A percentile compares a stretch with the other conserved stretches of the same genome.
phyloP scores from a whole-genome alignment of 305 asterid genomes.

The Fraxinus velutina region DNA sequence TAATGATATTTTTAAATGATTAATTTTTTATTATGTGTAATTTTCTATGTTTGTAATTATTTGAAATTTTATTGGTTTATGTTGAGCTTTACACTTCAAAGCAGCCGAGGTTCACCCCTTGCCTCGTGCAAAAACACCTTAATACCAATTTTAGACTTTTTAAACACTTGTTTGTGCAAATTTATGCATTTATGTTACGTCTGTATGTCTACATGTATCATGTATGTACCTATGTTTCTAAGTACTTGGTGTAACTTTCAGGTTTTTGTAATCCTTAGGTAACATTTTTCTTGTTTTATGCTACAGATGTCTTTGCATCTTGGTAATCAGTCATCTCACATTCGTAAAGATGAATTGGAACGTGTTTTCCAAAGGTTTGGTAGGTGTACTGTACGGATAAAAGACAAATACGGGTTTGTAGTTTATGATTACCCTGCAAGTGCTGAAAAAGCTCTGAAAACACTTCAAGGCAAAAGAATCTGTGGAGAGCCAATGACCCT shows the following conservation, averaged over 20 bases:
- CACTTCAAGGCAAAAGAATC: constrained; percentile 48
- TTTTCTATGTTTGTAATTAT: background rate
- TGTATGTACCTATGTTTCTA: background rate
- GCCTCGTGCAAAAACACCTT: background rate
- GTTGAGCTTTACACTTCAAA: background rate
- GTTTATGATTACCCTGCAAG: constrained; percentile 50
- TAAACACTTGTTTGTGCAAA: background rate
- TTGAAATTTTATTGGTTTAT: background rate
- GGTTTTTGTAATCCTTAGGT: background rate
- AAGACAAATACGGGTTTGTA: constrained; percentile 54
- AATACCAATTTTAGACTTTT: background rate
- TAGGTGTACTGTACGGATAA: constrained; percentile 40
- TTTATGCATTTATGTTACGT: background rate
- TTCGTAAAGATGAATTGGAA: constrained; percentile 41
- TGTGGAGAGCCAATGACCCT: constrained; percentile 52
- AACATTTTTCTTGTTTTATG: background rate
- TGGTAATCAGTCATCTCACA: constrained; percentile 48
- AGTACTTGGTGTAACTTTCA: background rate
- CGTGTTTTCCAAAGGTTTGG: constrained; percentile 58
- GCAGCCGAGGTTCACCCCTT: background rate
- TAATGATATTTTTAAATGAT: no score
- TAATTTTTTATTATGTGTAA: background rate
- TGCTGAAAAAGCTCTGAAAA: constrained; percentile 55
- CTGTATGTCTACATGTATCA: background rate
- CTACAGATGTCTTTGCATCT: constrained; percentile 63